These are phyloP conservation scores for Ogataea hybrid DNA, from an alignment of 1,139 yeast species.

Conservation along the genomic window DNA sequence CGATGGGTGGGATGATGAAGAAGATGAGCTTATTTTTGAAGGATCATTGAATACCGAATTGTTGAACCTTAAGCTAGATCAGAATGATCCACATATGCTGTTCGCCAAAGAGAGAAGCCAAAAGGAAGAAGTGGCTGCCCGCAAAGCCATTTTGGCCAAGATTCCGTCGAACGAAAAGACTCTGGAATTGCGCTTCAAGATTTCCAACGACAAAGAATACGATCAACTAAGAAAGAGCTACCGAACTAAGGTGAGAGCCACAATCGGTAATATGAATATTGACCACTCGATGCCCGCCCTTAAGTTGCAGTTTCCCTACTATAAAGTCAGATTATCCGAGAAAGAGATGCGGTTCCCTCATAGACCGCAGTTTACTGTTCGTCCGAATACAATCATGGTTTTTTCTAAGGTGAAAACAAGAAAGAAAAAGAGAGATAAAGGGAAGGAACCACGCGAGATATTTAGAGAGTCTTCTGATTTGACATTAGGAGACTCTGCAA, in stretches of 20 bases:
- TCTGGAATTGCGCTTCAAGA: conserved; percentile 60
- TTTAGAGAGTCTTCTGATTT: conserved; percentile 72
- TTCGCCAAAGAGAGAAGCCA: conserved; percentile 46
- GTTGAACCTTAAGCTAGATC: conserved; percentile 57
- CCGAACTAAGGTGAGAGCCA: conserved; percentile 89
- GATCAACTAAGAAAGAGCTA: conserved; percentile 81
- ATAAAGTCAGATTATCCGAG: conserved; percentile 72
- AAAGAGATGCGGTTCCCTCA: conserved; percentile 78
- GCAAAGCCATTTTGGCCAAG: conserved; percentile 30
- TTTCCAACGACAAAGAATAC: conserved; percentile 87
- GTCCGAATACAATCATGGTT: conserved; percentile 75
- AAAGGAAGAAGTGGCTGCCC: conserved; percentile 14
- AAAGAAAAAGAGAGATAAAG: conserved; percentile 87
- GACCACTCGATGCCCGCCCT: conserved; percentile 92
- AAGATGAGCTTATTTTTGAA: conserved; percentile 76
- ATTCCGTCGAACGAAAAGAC: conserved; percentile 51
- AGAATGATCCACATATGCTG: conserved; percentile 82
- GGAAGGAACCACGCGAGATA: conserved; percentile 73
- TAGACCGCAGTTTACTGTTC: conserved; percentile 68
- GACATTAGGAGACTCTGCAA: conserved; percentile 80
- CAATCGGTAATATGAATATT: conserved; percentile 84
- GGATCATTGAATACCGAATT: conserved; percentile 53
- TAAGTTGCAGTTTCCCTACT: conserved; percentile 86
- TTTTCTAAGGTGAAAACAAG: conserved; percentile 78
- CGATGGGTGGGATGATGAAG: conserved; percentile 48